Percentiles rank a stretch among this genome's conserved stretches.
phyloP scores from a whole-genome alignment of 805 yeast genomes.

The Sugiyamaella valdiviana region DNA sequence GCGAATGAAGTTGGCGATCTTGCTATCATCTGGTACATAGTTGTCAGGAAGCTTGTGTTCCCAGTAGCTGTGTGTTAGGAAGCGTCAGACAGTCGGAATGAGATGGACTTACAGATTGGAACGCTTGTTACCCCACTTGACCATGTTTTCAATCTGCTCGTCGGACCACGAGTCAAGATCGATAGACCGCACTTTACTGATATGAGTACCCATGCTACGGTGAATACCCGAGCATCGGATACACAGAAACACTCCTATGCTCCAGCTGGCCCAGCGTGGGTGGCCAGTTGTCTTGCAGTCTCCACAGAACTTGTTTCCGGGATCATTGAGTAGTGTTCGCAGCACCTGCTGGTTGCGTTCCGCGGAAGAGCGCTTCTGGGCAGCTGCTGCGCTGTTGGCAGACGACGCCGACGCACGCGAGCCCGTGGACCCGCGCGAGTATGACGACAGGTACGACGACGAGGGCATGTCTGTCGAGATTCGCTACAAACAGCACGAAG shows the following conservation, averaged over 20 bases:
- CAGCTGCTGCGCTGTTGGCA: constrained; percentile 8
- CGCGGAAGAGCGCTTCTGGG: constrained; percentile 26
- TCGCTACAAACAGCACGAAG: neutral
- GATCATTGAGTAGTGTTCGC: constrained; percentile 67
- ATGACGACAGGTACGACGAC: constrained; percentile 10
- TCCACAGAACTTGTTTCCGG: constrained; percentile 73
- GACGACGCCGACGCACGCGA: constrained; percentile 7
- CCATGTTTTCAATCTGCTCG: constrained; percentile 76
- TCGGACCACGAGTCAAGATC: constrained; percentile 97
- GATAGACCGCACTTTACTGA: constrained; percentile 84
- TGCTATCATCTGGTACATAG: constrained; percentile 75
- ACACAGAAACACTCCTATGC: constrained; percentile 85
- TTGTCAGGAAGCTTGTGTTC: constrained; percentile 66
- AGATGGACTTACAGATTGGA: constrained; percentile 49
- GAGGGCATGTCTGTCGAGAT: constrained; percentile 5
- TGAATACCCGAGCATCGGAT: constrained; percentile 91
- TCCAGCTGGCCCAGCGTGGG: constrained; percentile 99
- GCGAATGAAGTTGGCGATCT: constrained; percentile 82
- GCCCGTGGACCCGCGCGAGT: constrained; percentile 3
- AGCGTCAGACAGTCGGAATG: neutral
- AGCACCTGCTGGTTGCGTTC: constrained; percentile 65
- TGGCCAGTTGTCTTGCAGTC: constrained; percentile 87
- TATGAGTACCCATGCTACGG: constrained; percentile 92
- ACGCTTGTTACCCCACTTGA: constrained; percentile 75
- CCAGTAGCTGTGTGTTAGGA: constrained; percentile 46